Base-by-base conservation (phyloP, 2,329 filamentous ascomycete genomes). In the Scedosporium boydii region DNA sequence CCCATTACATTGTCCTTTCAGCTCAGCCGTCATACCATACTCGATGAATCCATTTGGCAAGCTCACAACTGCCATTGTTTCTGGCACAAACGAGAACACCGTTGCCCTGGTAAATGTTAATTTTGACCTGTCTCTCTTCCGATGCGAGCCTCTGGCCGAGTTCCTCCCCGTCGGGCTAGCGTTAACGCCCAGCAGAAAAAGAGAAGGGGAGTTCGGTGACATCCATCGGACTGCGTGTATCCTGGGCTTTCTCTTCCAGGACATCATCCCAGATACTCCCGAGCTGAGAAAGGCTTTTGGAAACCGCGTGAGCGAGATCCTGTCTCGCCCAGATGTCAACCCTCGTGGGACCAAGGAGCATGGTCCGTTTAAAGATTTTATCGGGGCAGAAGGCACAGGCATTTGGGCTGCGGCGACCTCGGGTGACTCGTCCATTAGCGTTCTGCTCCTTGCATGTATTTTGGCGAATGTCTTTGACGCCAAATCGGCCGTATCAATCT, bases 351-450 rank as follows among this genome's bases (percentile, higher is more conserved):
- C 3, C 26, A 7, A 57, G 6, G 18, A 56, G 6, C 21, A 66
- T 38, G 64, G 65, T 1, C 61, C 65, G 1, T 73, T 74, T 53
- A 53, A 61, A 0, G 62, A 58, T 1, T 62, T 70, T 18, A 64
- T 65, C 3, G 73, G 73, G 0, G 41, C 65, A 0, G 73, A 76
- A 62, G 72, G 66, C 1, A 74, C 74, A 0, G 67, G 66, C 1
- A 70, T 76, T 2, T 76, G 73, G 73, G 74, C 74, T 3, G 71
- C 72, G 0, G 74, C 73, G 3, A 76, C 73, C 0, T 75, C 74
- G 0, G 67, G 69, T 1, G 34, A 60, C 1, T 62, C 60, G 0
- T 69, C 72, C 3, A 64, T 76, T 0, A 64, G 65, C 1, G 63
- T 72, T 0, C 69, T 75, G 60, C 65, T 76, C 0, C 63, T 73